A percentile compares a stretch with the other conserved stretches of the same genome.
These are phyloP conservation scores for Millerozyma miso DNA, from an alignment of 805 yeast species.

Conservation along the genomic window DNA sequence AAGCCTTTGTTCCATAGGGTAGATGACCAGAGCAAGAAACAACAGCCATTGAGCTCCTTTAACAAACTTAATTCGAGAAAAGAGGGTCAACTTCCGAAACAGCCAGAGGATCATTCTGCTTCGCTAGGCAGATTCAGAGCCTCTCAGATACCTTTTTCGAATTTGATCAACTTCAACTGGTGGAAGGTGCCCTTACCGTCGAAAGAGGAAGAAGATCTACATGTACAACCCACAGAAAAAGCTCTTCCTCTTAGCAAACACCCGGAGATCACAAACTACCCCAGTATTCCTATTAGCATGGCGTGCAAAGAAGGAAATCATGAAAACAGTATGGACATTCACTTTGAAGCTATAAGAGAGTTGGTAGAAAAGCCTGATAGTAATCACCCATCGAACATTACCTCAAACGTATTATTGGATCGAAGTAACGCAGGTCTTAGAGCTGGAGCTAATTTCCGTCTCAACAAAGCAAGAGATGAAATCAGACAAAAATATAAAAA, in stretches of 20 bases:
- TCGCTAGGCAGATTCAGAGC: neutral
- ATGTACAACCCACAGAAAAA: neutral
- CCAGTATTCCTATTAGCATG: constrained; percentile 1
- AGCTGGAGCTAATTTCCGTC: neutral
- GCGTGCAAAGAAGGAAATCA: neutral
- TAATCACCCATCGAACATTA: neutral
- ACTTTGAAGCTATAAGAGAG: neutral
- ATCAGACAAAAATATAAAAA: neutral
- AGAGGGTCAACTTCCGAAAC: neutral
- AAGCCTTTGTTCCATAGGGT: neutral
- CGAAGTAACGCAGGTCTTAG: neutral
- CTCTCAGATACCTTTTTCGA: neutral
- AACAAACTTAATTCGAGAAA: neutral
- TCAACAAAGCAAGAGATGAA: neutral
- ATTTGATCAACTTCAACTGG: neutral
- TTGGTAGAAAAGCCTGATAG: neutral
- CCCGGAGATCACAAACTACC: neutral
- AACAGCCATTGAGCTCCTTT: neutral
- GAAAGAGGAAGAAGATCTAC: neutral
- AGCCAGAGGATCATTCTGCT: neutral
- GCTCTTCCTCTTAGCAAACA: neutral
- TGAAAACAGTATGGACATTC: neutral
- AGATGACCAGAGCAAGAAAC: neutral
- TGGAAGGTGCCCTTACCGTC: neutral
- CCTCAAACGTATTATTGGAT: neutral